Evolutionary conservation across 441 rosid species (phyloP).

Genomic region (Adansonia gregorii): DNA sequence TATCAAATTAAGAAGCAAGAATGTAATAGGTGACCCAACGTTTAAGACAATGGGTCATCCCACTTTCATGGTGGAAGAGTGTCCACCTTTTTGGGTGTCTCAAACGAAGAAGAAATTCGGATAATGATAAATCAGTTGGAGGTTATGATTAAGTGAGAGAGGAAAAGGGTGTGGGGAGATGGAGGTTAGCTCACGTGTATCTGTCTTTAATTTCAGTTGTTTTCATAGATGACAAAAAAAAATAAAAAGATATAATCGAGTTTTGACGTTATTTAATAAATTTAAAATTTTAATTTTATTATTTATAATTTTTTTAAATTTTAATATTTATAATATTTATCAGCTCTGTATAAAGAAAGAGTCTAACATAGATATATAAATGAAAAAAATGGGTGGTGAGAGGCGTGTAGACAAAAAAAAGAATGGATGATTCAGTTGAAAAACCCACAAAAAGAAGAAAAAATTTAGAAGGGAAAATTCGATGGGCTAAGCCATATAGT

Average conservation of each 20-base stretch:
- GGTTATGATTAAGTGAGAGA: conserved; percentile 46
- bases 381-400: conserved; percentile 35
- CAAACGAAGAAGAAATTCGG: conserved; percentile 10
- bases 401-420: conserved; percentile 46
- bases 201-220: conserved; percentile 53
- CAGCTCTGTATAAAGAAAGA: not conserved
- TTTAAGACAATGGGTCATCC: conserved; percentile 21
- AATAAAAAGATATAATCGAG: no score
- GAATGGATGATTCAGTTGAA: conserved; percentile 32
- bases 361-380: no score
- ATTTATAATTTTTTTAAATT: no score
- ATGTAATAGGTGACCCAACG: no score
- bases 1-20: not conserved
- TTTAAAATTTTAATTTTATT: no score
- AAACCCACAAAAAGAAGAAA: not conserved
- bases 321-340: no score
- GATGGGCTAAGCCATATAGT: conserved; percentile 22
- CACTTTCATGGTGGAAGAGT: conserved; percentile 24
- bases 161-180: conserved; percentile 47
- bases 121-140: conserved; percentile 44
- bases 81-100: conserved; percentile 18
- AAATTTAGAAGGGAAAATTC: not conserved
- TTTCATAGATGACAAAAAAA: conserved; percentile 17
- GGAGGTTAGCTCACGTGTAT: conserved; percentile 92
- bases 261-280: no score